phyloP scores from a whole-genome alignment of 2,329 filamentous ascomycete species.

The Microsporum canis region DNA sequence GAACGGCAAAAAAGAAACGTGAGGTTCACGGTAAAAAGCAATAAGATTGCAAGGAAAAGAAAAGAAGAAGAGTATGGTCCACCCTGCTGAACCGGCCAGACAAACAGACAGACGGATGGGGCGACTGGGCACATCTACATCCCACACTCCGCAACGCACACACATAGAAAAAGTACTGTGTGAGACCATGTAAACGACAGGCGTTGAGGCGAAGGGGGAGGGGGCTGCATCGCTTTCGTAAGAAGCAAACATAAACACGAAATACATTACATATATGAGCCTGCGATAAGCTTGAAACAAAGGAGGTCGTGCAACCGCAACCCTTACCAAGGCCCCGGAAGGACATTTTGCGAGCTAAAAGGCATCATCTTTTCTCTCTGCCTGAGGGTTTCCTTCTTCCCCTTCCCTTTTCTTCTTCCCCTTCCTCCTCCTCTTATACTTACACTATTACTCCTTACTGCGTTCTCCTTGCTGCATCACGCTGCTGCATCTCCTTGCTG shows the following conservation, averaged over 20 bases:
- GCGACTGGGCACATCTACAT: slow-evolving; percentile 1
- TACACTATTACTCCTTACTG: too few relatives aligned
- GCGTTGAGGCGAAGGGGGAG: background rate
- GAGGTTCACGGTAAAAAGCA: slow-evolving; percentile 7
- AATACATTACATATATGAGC: background rate
- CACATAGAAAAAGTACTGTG: background rate
- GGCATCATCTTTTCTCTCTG: background rate
- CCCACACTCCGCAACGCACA: background rate
- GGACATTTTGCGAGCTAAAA: slow-evolving; percentile 3
- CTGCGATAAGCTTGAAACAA: slow-evolving; percentile 6
- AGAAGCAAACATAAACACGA: slow-evolving; percentile 2
- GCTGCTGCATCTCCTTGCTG: background rate
- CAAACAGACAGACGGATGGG: background rate
- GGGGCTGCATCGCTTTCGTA: background rate
- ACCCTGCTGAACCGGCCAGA: slow-evolving; percentile 2
- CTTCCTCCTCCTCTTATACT: background rate
- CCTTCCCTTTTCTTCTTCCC: background rate
- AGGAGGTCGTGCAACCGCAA: slow-evolving; percentile 5
- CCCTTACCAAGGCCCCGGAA: slow-evolving; percentile 5
- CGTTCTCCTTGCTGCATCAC: background rate
- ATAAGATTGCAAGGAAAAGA: background rate
- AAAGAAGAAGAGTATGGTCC: background rate
- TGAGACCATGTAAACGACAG: background rate
- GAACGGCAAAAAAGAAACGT: background rate
- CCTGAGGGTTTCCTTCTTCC: background rate